Base-by-base conservation (phyloP, 2,329 filamentous ascomycete species). In the Thermothelomyces thermophilus region DNA sequence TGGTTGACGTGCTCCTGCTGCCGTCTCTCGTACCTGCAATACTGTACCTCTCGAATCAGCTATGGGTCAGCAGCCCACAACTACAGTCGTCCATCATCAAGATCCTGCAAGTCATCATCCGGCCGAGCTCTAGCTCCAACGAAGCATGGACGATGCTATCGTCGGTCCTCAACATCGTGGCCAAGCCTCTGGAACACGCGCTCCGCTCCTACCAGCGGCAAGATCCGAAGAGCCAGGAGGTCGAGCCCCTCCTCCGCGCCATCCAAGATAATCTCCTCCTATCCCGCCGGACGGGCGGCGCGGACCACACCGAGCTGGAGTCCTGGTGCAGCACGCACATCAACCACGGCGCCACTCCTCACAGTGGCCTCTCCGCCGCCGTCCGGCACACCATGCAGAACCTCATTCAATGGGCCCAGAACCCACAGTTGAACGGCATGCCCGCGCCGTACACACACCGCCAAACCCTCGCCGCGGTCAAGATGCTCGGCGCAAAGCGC, bases 1-100 rank as follows among this genome's bases (percentile, higher is more conserved):
- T 93, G 10, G 81, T 90, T 3, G 86, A 90, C 57, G 86, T 87
- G 0, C 90, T 90, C 56, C 69, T 93, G 2, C 69, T 91, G n/a
- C 87, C 88, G 0, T 86, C 86, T 0, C 73, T 93, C 0, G 80
- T 91, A 2, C 81, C 84, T 5, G 86, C 84, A 0, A 76, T 91
- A 13, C 74, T 76, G 2, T 91, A 86, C 71, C 74, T 93, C 52
- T 76, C 82, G 1, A 79, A 82, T 48, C 81, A 86, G 57, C 78
- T 89, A 3, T 84, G 83, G 73, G 75, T 82, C 45, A 78, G 83
- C 51, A 77, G 79, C 13, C 69, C 72, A 3, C 74, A 76, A 14
- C 82, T 87, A 58, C 78, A 85, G 51, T 81, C 82, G 58, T 77
- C 85, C 3, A 73, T 87, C 16, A 74, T 91, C 52, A 82, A 83